Percentiles rank a stretch among this genome's conserved stretches.
These are phyloP conservation scores for Suhomyces canberraensis DNA, from an alignment of 805 yeast species.

Conservation along the genomic window DNA sequence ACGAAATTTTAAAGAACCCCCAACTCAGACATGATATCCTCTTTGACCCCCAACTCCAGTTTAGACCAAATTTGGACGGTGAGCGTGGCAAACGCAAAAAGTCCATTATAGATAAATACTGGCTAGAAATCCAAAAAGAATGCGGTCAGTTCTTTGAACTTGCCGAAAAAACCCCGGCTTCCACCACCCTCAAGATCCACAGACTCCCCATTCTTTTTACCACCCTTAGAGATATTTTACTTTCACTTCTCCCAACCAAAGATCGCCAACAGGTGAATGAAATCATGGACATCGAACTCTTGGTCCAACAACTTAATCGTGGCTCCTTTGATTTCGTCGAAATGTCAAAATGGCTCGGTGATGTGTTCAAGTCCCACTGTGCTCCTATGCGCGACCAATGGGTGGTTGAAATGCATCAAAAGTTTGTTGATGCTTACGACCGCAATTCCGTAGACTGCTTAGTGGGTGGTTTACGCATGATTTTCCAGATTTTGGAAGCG, in stretches of 20 bases:
- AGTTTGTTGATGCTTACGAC: conserved; percentile 50
- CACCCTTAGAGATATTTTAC: conserved; percentile 73
- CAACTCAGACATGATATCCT: conserved; percentile 90
- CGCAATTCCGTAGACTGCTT: conserved; percentile 47
- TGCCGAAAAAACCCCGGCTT: conserved; percentile 14
- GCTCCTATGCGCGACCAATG: conserved; percentile 93
- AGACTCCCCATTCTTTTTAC: conserved; percentile 68
- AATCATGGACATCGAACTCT: conserved; percentile 70
- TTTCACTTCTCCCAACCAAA: conserved; percentile 72
- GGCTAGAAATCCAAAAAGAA: conserved; percentile 74
- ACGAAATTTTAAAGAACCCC: conserved; percentile 86
- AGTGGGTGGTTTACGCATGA: conserved; percentile 72
- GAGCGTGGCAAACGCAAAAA: conserved; percentile 83
- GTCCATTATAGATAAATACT: conserved; percentile 72
- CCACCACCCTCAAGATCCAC: conserved; percentile 26
- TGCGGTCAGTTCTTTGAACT: conserved; percentile 45
- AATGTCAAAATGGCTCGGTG: conserved; percentile 70
- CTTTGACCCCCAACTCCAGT: conserved; percentile 88
- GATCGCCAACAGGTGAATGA: conserved; percentile 67
- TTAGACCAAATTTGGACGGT: conserved; percentile 87
- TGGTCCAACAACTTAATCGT: conserved; percentile 69
- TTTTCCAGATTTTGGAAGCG: conserved; percentile 83
- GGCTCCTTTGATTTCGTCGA: conserved; percentile 71
- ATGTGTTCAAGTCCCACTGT: conserved; percentile 81
- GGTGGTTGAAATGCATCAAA: conserved; percentile 76